Evolutionary conservation across 2,329 filamentous ascomycete genomes (phyloP), one percentile per base, ranked within the genome.

Genomic region (Pseudogymnoascus sp.): DNA sequence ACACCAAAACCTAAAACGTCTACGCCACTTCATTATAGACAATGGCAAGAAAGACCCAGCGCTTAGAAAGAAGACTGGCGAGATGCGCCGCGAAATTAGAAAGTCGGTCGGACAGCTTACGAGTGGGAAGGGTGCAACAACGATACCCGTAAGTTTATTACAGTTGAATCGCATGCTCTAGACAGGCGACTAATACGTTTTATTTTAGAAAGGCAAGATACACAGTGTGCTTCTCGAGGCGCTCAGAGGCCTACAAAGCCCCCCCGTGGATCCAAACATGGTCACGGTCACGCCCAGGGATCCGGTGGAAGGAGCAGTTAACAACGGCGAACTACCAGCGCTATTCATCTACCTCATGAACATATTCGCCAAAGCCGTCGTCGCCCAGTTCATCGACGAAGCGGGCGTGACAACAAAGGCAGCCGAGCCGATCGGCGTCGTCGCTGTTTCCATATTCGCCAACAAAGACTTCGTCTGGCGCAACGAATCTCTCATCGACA

Each of bases 381-480:
- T 95, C 65, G 82, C 81, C 56, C 89, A 92, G 67, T 87, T 88
- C 69, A 81, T 86, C 66, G 82, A 81, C 61, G 87, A 91, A 74
- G 87, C 85, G 56, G 81, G 82, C 10, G 82, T 85, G 24, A 84
- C 85, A 62, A 81, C 84, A 0, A 83, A 83, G 65, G 81, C 84
- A 5, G 91, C 90, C 8, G 89, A 95, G 68, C 88, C 90, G 0
- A 82, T 96, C 50, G 91, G 91, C n/a, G 84, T 93, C 24, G 80
- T 93, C 24, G 82, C 87, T 0, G 88, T 88, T 6, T 85, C 87
- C 67, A 82, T 96, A 31, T 93, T 96, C 72, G 88, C 89, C 0
- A 80, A 83, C 61, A 80, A 84, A 16, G 80, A 84, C 14, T 89
- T 90, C 71, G 79, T 82, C 62, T 89, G 86, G 81, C 82, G 86